phyloP scores from a whole-genome alignment of 2,329 filamentous ascomycete genomes.

The Chaetomium globosum region DNA sequence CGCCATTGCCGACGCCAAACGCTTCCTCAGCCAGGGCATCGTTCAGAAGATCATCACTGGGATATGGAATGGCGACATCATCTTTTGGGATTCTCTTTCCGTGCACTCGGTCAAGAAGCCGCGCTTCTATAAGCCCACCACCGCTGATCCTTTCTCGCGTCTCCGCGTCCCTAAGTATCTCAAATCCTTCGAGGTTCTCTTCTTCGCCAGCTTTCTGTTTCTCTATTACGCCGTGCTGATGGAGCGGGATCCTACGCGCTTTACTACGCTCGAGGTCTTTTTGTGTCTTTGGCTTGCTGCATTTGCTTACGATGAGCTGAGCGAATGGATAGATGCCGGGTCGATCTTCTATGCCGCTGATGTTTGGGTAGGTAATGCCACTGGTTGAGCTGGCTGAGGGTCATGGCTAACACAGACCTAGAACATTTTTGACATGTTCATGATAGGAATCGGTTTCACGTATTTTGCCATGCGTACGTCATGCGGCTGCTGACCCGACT shows the following conservation, averaged over 20 bases:
- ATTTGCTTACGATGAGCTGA: slow-evolving; percentile 85
- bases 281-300: slow-evolving; percentile 86
- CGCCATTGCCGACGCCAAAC: slow-evolving; percentile 77
- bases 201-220: slow-evolving; percentile 74
- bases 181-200: slow-evolving; percentile 80
- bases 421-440: slow-evolving; percentile 77
- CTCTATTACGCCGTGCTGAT: slow-evolving; percentile 88
- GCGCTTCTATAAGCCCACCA: slow-evolving; percentile 69
- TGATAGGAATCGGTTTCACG: slow-evolving; percentile 71
- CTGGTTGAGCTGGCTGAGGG: slow-evolving; percentile 69
- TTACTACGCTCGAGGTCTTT: slow-evolving; percentile 70
- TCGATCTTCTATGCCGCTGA: slow-evolving; percentile 83
- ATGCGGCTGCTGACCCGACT: neutral
- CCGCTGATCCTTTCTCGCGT: slow-evolving; percentile 73
- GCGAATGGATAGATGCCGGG: slow-evolving; percentile 83
- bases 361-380: slow-evolving; percentile 72
- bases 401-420: slow-evolving; percentile 51
- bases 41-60: slow-evolving; percentile 83
- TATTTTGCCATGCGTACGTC: slow-evolving; percentile 75
- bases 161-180: slow-evolving; percentile 79
- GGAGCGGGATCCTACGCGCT: slow-evolving; percentile 65
- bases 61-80: slow-evolving; percentile 83
- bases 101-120: slow-evolving; percentile 74
- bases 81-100: slow-evolving; percentile 82
- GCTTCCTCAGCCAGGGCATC: slow-evolving; percentile 76